Base-by-base conservation (phyloP, 1,139 yeast genomes). In the Yamadazyma blattariae region DNA sequence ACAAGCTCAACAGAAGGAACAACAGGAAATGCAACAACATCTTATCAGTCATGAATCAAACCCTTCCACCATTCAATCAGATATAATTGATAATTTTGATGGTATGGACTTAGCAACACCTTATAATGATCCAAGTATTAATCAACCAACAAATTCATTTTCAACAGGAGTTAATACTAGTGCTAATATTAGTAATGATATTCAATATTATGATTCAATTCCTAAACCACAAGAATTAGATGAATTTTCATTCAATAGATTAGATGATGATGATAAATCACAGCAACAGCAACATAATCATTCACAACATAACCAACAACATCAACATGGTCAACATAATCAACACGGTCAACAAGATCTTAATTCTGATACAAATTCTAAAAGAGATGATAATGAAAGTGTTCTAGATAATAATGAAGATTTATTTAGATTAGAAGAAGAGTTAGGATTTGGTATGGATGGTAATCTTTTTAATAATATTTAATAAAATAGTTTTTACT, bases 151-250 rank as follows among this genome's bases (percentile, higher is more conserved):
- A n/a, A 37, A 35, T 32, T 36, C 34, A 26, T 25, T 45, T 17
- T 45, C 48, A 27, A 47, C 57, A 23, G 68, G 61, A 9, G 65
- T 64, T 11, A 54, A 61, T 37, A 63, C 68, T 16, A 53, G 57
- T 37, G 56, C 65, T 1, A 37, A 50, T 9, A 52, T 52, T 11
- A 52, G 50, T 27, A 43, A 43, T 25, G 55, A 51, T 25, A 35
- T 52, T n/a, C 64, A 55, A 42, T 61, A 56, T 43, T 66, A 65
- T 40, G 62, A 60, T 31, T 52, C 63, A 7, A 57, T 66, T 32
- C 75, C 76, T n/a, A 68, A 65, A 44, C 76, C 75, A 1, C 74
- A 70, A 45, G 76, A 68, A 38, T 46, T 70, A 18, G 68, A 67
- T 33, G 74, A 68, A 32, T 70, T 70, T 40, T 47, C 64, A 4